These are phyloP conservation scores for Leccinum pallidistipes DNA, from an alignment of 1,284 basidiomycete species.

Conservation along the genomic window DNA sequence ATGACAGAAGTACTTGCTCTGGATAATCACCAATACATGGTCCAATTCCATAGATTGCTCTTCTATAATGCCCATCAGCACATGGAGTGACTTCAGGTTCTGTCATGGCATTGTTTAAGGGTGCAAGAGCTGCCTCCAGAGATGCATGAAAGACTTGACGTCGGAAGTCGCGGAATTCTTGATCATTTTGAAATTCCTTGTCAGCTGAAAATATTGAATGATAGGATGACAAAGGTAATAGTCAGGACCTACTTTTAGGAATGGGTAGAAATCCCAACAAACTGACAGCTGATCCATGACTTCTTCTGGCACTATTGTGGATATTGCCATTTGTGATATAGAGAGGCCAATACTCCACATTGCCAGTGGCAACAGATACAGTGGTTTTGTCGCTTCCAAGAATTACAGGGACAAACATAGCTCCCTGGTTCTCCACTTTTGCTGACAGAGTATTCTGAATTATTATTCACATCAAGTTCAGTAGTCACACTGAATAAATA, in stretches of 20 bases:
- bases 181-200: not conserved
- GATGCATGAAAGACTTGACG: not conserved
- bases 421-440: not conserved
- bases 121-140: not conserved
- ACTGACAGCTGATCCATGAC: not conserved
- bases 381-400: constrained; percentile 13
- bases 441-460: not conserved
- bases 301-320: not conserved
- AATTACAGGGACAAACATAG: constrained; percentile 1
- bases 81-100: too few species aligned
- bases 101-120: too few species aligned
- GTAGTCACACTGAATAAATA: not conserved
- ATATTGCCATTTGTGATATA: not conserved
- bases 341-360: not conserved
- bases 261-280: not conserved
- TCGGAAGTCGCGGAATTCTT: not conserved
- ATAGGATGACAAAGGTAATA: too few species aligned
- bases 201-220: not conserved
- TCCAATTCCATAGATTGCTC: too few species aligned
- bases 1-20: too few species aligned
- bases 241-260: not conserved
- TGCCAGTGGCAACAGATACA: constrained; percentile 1
- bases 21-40: too few species aligned
- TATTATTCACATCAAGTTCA: too few species aligned
- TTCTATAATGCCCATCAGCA: too few species aligned